phyloP scores from a whole-genome alignment of 2,329 filamentous ascomycete genomes.

The Claviceps maximensis region DNA sequence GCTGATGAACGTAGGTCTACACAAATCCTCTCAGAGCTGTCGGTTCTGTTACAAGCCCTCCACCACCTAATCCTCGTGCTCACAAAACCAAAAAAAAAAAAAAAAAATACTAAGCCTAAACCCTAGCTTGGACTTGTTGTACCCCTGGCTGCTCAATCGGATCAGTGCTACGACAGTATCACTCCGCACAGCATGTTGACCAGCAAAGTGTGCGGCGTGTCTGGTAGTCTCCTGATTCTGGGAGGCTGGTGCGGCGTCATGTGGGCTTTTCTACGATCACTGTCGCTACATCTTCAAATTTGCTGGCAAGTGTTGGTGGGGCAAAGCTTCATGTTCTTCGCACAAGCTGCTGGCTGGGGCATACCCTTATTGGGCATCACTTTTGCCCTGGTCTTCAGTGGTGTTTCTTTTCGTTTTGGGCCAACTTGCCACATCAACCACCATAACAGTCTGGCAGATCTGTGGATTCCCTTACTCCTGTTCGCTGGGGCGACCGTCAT shows the following conservation, averaged over 20 bases:
- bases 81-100: too few relatives aligned
- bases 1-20: slow-evolving; percentile 58
- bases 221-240: slow-evolving; percentile 71
- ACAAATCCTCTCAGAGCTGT: background rate
- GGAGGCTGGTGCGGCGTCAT: slow-evolving; percentile 75
- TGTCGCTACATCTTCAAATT: slow-evolving; percentile 92
- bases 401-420: slow-evolving; percentile 89
- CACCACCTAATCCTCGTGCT: too few relatives aligned
- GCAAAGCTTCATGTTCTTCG: slow-evolving; percentile 74
- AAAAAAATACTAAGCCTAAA: slow-evolving; percentile 9
- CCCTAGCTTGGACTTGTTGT: slow-evolving; percentile 76
- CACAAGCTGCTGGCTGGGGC: slow-evolving; percentile 71
- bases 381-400: slow-evolving; percentile 68
- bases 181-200: slow-evolving; percentile 89
- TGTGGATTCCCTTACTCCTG: slow-evolving; percentile 80
- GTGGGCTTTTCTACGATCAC: slow-evolving; percentile 81
- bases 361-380: slow-evolving; percentile 65
- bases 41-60: background rate
- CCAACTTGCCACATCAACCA: slow-evolving; percentile 91
- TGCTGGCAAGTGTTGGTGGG: slow-evolving; percentile 94
- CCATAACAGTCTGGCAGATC: slow-evolving; percentile 63
- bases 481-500: slow-evolving; percentile 66
- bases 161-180: slow-evolving; percentile 79
- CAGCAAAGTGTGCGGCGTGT: slow-evolving; percentile 70
- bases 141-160: slow-evolving; percentile 62